phyloP scores from a whole-genome alignment of 73 alveolate species.

The Paramecium pentaurelia region DNA sequence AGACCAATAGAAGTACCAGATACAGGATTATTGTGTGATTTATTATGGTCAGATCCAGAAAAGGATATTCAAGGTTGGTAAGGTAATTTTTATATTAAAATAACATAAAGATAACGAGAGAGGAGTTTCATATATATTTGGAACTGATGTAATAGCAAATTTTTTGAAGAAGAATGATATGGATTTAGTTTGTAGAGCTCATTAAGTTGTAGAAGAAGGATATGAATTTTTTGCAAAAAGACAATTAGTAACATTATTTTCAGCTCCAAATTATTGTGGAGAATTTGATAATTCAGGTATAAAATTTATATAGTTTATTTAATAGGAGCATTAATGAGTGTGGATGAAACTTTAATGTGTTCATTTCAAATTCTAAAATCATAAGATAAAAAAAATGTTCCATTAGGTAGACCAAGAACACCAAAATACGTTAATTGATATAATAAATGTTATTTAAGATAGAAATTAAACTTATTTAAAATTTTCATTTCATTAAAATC shows the following conservation, averaged over 20 bases:
- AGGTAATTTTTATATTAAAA: background rate
- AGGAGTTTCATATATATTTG: conserved; percentile 73
- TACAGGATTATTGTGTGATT: conserved; percentile 84
- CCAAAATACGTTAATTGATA: conserved; percentile 50
- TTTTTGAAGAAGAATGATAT: conserved; percentile 83
- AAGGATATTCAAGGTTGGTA: conserved; percentile 92
- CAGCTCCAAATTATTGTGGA: conserved; percentile 99
- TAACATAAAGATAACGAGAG: conserved; percentile 64
- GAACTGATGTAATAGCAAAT: conserved; percentile 69
- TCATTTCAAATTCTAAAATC: conserved; percentile 92
- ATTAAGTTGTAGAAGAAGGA: conserved; percentile 96
- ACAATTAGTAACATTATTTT: conserved; percentile 94
- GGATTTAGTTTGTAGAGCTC: conserved; percentile 80
- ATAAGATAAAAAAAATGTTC: conserved; percentile 69
- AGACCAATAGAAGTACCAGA: conserved; percentile 94
- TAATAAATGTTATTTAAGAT: background rate
- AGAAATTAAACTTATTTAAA: conserved; percentile 91
- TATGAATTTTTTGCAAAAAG: conserved; percentile 98
- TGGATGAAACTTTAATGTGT: conserved; percentile 93
- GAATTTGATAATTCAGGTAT: conserved; percentile 94
- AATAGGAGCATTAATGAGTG: conserved; percentile 92
- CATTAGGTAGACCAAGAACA: conserved; percentile 56
- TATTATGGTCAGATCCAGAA: conserved; percentile 88
- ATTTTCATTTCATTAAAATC: conserved; percentile 70
- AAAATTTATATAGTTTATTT: background rate